Evolutionary conservation across 495 filamentous ascomycete species (phyloP).

Genomic region (Penicillium arizonense): DNA sequence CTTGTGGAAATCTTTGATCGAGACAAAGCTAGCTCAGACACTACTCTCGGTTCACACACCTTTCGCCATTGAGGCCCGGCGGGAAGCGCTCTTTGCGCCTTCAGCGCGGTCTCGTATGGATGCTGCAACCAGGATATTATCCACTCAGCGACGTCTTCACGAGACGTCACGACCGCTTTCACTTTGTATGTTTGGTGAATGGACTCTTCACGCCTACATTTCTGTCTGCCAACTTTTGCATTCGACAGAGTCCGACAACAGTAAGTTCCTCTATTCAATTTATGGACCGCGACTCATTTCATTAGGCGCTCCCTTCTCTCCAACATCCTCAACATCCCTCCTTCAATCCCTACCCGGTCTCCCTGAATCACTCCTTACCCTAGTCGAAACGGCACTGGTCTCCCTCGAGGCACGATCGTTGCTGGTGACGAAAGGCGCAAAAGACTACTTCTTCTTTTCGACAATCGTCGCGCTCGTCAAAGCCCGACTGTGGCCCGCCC

Average conservation of each 20-base stretch:
- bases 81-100: constrained; percentile 37
- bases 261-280: constrained; percentile 1
- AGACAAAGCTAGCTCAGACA: constrained; percentile 36
- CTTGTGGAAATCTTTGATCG: constrained; percentile 33
- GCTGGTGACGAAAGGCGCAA: constrained; percentile 41
- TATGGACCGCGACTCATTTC: neutral
- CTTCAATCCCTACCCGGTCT: constrained; percentile 34
- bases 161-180: constrained; percentile 37
- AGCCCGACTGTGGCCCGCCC: constrained; percentile 35
- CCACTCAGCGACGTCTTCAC: constrained; percentile 33
- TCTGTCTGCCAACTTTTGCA: constrained; percentile 40
- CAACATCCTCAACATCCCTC: constrained; percentile 18
- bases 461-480: constrained; percentile 42
- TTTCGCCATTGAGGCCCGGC: constrained; percentile 40
- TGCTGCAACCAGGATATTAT: constrained; percentile 39
- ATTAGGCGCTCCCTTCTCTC: constrained; percentile 9
- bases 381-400: constrained; percentile 35
- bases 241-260: constrained; percentile 9
- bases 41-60: constrained; percentile 43
- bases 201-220: constrained; percentile 39
- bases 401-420: constrained; percentile 35
- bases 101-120: constrained; percentile 40
- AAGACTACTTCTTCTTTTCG: constrained; percentile 46
- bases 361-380: constrained; percentile 34
- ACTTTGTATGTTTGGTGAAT: constrained; percentile 38